Conservation (phyloP, 176 grass and related monocot species). For the Triticum timopheevii region DNA sequence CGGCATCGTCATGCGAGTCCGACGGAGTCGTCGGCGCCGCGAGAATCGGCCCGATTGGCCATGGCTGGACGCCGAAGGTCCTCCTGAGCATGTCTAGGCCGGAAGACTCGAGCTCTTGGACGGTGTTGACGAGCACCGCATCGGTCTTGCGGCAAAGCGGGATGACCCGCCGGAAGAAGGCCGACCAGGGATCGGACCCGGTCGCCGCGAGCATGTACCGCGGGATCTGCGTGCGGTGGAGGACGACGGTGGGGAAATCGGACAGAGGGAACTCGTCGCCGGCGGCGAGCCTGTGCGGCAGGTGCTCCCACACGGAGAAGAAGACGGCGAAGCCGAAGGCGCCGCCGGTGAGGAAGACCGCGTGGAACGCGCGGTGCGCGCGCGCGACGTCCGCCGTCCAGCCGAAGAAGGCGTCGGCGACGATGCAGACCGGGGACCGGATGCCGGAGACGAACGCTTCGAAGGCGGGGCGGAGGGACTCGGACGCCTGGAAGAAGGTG, state of each 20-base stretch:
- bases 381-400: slow-evolving; percentile 51
- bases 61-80: not conserved
- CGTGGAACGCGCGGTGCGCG: slow-evolving; percentile 37
- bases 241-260: slow-evolving; percentile 40
- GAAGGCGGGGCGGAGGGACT: slow-evolving; percentile 58
- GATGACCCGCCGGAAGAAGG: slow-evolving; percentile 39
- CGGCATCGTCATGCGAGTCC: not conserved
- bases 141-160: slow-evolving; percentile 29
- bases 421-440: slow-evolving; percentile 36
- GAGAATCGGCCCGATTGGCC: slow-evolving; percentile 49
- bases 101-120: slow-evolving; percentile 47
- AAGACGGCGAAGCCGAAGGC: slow-evolving; percentile 50
- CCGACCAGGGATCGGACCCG: slow-evolving; percentile 43
- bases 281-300: slow-evolving; percentile 30
- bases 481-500: slow-evolving; percentile 44
- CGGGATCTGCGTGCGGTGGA: slow-evolving; percentile 58
- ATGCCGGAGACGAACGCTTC: slow-evolving; percentile 43
- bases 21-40: not conserved
- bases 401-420: slow-evolving; percentile 54
- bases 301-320: slow-evolving; percentile 54
- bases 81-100: slow-evolving; percentile 50
- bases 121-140: slow-evolving; percentile 54
- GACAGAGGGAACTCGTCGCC: slow-evolving; percentile 40
- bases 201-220: slow-evolving; percentile 32
- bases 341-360: slow-evolving; percentile 46